Conservation (phyloP, 208 protist species). For the Wallacemonas collosoma region DNA sequence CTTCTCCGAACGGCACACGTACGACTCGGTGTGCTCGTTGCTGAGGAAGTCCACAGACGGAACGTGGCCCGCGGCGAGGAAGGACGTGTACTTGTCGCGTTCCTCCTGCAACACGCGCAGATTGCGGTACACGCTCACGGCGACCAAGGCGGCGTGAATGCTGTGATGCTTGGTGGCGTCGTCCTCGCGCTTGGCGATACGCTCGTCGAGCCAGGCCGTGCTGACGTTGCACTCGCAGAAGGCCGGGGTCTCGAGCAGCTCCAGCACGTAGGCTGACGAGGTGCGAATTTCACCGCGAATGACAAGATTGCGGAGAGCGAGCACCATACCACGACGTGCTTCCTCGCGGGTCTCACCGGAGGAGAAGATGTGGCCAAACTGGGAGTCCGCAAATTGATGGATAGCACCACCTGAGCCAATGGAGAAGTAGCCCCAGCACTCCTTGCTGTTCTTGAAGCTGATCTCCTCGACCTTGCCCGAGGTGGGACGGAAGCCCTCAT, state of each 20-base stretch:
- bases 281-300: conserved; percentile 96
- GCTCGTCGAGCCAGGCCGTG: conserved; percentile 87
- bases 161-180: conserved; percentile 49
- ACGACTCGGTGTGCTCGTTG: conserved; percentile 68
- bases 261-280: conserved; percentile 94
- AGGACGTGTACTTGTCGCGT: conserved; percentile 63
- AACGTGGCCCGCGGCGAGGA: conserved; percentile 85
- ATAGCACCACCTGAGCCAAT: conserved; percentile 86
- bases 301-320: conserved; percentile 93
- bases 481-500: conserved; percentile 96
- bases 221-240: conserved; percentile 81
- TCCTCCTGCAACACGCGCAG: conserved; percentile 54
- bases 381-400: conserved; percentile 96
- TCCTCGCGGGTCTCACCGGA: conserved; percentile 93
- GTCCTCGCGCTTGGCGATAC: conserved; percentile 65
- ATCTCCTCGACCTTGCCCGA: conserved; percentile 94
- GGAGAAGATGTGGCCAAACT: conserved; percentile 98
- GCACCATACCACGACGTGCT: conserved; percentile 91
- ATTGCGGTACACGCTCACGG: conserved; percentile 67
- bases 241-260: conserved; percentile 82
- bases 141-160: conserved; percentile 74
- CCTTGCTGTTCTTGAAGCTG: conserved; percentile 94
- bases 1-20: conserved; percentile 74
- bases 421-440: conserved; percentile 99
- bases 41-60: conserved; percentile 74